Evolutionary conservation across 2,329 filamentous ascomycete species (phyloP).

Genomic region (Arthrobotrys pseudoclavata): DNA sequence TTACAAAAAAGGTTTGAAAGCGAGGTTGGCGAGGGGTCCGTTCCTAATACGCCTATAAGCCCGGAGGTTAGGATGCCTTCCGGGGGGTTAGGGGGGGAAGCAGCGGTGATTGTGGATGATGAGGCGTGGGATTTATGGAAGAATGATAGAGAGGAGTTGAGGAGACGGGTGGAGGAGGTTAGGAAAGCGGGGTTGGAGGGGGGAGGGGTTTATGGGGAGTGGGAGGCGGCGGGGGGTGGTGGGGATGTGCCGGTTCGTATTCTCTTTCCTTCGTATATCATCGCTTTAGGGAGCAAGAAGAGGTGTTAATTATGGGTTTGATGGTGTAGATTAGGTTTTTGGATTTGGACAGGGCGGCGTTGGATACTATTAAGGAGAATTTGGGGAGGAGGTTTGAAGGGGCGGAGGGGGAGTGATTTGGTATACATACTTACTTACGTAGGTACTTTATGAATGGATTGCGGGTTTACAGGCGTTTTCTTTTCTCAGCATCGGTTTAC

Average conservation of each 20-base stretch:
- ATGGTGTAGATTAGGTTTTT: constrained; percentile 47
- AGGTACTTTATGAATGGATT: too few species aligned
- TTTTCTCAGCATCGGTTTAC: too few species aligned
- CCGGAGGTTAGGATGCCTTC: constrained; percentile 29
- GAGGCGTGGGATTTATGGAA: constrained; percentile 53
- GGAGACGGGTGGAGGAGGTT: constrained; percentile 29
- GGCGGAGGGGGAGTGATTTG: background rate
- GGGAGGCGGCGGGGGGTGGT: constrained; percentile 31
- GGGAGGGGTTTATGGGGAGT: constrained; percentile 45
- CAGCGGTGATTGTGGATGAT: constrained; percentile 41
- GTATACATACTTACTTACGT: too few species aligned
- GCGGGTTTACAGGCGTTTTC: too few species aligned
- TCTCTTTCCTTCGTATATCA: background rate
- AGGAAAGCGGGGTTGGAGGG: constrained; percentile 7
- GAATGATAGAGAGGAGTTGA: constrained; percentile 39
- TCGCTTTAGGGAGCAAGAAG: background rate
- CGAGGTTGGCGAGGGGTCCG: background rate
- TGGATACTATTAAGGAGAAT: constrained; percentile 58
- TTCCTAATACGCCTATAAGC: constrained; percentile 13
- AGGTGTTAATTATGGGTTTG: background rate
- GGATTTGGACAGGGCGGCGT: constrained; percentile 46
- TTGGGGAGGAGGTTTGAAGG: constrained; percentile 30
- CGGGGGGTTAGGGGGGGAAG: constrained; percentile 4
- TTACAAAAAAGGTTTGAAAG: constrained; percentile 30
- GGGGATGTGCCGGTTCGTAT: constrained; percentile 49